Evolutionary conservation across 768 basidiomycete species (phyloP).

Genomic region (Serendipita sp.): DNA sequence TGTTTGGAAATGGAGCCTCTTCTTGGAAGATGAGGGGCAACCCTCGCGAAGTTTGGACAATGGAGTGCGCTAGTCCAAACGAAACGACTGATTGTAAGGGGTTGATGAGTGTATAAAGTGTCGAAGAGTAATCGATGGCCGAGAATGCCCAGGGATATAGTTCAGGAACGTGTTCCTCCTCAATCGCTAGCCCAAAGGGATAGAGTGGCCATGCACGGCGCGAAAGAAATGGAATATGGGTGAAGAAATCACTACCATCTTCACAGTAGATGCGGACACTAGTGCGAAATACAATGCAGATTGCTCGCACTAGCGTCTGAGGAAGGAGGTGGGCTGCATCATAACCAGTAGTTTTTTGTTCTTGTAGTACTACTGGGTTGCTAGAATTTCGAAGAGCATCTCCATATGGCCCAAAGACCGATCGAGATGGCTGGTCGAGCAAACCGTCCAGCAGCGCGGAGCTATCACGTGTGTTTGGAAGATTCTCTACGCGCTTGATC

Average conservation of each 20-base stretch:
- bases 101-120: conserved; percentile 63
- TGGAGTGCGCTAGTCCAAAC: conserved; percentile 42
- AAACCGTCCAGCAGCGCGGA: conserved; percentile 10
- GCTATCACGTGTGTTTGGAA: conserved; percentile 1
- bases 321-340: conserved; percentile 7
- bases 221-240: conserved; percentile 68
- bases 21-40: conserved; percentile 9
- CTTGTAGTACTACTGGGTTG: not conserved
- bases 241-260: conserved; percentile 60
- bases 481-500: conserved; percentile 17
- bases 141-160: conserved; percentile 40
- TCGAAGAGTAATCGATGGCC: conserved; percentile 62
- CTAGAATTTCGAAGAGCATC: not conserved
- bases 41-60: conserved; percentile 11
- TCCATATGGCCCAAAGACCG: conserved; percentile 15
- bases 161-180: conserved; percentile 51
- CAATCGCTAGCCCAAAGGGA: conserved; percentile 68
- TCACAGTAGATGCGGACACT: conserved; percentile 54
- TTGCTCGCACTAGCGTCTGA: conserved; percentile 34
- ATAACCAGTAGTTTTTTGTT: not conserved
- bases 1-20: conserved; percentile 8
- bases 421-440: conserved; percentile 10
- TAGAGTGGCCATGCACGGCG: conserved; percentile 61
- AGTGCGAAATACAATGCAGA: conserved; percentile 66
- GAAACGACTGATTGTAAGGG: conserved; percentile 61